Percentiles rank a stretch among this genome's conserved stretches.
Evolutionary conservation across 169 alveolate species (phyloP).

Genomic region (Eimeria necatrix): DNA sequence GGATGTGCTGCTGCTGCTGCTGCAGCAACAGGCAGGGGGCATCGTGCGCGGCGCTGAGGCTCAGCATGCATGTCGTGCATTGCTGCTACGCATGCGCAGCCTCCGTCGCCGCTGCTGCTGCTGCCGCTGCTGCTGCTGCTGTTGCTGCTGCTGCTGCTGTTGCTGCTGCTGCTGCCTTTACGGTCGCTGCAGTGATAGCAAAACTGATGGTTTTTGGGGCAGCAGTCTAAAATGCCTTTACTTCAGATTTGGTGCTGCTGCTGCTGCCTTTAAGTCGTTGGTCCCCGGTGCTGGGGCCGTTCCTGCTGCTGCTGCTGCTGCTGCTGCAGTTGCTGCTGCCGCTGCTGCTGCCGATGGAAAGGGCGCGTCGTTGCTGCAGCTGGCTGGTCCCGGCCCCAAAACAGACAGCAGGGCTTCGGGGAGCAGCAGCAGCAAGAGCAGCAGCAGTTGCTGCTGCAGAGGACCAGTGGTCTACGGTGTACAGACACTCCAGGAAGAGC

Average conservation of each 20-base stretch:
- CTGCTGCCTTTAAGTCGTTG: slow-evolving; percentile 22
- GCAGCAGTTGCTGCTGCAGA: too few relatives aligned
- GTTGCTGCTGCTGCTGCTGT: slow-evolving; percentile 7
- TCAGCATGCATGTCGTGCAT: too few relatives aligned
- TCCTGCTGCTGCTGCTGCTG: not conserved
- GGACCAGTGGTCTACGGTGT: not conserved
- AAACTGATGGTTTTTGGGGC: too few relatives aligned
- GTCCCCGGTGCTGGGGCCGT: slow-evolving; percentile 52
- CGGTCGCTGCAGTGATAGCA: too few relatives aligned
- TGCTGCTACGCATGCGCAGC: too few relatives aligned
- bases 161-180: not conserved
- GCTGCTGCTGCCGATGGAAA: not conserved
- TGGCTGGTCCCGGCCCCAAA: too few relatives aligned
- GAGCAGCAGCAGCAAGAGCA: too few relatives aligned
- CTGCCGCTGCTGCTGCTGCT: slow-evolving; percentile 4
- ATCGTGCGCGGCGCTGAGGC: too few relatives aligned
- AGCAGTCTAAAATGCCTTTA: too few relatives aligned
- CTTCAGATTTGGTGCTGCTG: not conserved
- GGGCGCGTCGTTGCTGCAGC: too few relatives aligned
- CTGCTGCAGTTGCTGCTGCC: slow-evolving; percentile 9
- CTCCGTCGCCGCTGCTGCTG: too few relatives aligned
- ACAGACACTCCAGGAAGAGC: not conserved
- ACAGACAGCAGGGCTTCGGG: too few relatives aligned
- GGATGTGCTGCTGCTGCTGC: not conserved
- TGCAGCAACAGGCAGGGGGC: not conserved